These are phyloP conservation scores for Moelleriella libera DNA, from an alignment of 2,329 filamentous ascomycete species.

Conservation along the genomic window DNA sequence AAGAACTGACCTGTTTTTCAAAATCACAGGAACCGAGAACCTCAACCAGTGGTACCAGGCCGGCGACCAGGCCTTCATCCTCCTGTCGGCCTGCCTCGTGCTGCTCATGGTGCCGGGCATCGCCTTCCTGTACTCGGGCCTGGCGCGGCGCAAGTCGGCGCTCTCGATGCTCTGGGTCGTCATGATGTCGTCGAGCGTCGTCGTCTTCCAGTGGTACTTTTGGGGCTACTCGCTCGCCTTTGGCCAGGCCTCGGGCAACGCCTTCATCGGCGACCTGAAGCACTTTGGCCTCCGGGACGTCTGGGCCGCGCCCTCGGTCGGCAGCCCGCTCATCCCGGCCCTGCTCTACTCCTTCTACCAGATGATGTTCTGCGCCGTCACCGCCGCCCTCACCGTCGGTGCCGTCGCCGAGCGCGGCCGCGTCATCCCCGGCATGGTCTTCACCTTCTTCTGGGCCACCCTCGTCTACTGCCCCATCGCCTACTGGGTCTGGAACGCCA, in stretches of 20 bases:
- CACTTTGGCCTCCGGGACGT: constrained; percentile 84
- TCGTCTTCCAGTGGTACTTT: constrained; percentile 98
- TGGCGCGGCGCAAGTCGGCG: constrained; percentile 94
- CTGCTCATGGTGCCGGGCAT: constrained; percentile 94
- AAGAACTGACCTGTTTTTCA: neutral
- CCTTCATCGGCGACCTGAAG: constrained; percentile 80
- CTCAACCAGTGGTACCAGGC: constrained; percentile 91
- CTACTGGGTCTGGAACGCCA: constrained; percentile 92
- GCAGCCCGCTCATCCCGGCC: constrained; percentile 76
- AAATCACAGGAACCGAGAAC: constrained; percentile 55
- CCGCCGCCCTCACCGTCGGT: constrained; percentile 79
- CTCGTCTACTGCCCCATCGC: constrained; percentile 94
- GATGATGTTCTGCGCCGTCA: constrained; percentile 97
- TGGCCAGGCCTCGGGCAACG: constrained; percentile 65
- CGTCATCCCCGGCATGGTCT: constrained; percentile 85
- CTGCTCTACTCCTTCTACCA: constrained; percentile 92
- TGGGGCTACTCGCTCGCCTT: constrained; percentile 97
- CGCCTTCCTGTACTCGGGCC: constrained; percentile 91
- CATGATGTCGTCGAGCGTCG: constrained; percentile 83
- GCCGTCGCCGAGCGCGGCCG: constrained; percentile 90
- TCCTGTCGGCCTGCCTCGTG: constrained; percentile 83
- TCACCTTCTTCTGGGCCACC: constrained; percentile 91
- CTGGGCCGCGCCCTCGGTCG: constrained; percentile 70
- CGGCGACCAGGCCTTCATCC: constrained; percentile 88
- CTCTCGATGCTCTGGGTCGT: constrained; percentile 94